phyloP scores from a whole-genome alignment of 176 grass and related monocot species.

The Rhynchospora tenuis region DNA sequence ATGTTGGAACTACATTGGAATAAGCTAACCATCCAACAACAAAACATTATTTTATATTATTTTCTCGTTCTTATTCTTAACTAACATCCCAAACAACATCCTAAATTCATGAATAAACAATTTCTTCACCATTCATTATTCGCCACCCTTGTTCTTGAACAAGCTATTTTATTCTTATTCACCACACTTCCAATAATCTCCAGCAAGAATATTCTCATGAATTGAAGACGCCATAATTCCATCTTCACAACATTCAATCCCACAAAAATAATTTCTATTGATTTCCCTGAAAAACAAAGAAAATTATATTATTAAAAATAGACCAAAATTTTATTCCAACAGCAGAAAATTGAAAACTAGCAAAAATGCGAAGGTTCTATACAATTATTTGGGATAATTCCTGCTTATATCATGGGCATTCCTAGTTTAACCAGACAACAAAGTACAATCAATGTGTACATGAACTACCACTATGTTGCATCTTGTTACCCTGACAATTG shows the following conservation, averaged over 20 bases:
- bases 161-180: too few relatives aligned
- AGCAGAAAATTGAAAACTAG: not conserved
- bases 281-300: not conserved
- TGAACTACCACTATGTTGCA: too few relatives aligned
- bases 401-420: not conserved
- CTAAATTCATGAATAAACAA: too few relatives aligned
- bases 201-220: not conserved
- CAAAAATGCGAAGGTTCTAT: not conserved
- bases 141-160: too few relatives aligned
- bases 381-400: not conserved
- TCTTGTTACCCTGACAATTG: not conserved
- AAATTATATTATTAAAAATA: not conserved
- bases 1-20: too few relatives aligned
- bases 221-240: not conserved
- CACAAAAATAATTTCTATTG: not conserved
- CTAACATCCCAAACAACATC: too few relatives aligned
- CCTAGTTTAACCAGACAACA: not conserved
- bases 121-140: too few relatives aligned
- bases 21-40: too few relatives aligned
- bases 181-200: too few relatives aligned
- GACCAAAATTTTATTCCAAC: not conserved
- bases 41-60: too few relatives aligned
- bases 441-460: not conserved
- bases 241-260: not conserved
- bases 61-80: too few relatives aligned